These are phyloP conservation scores for Punctularia strigosozonata DNA, from an alignment of 768 basidiomycete species.

Conservation along the genomic window DNA sequence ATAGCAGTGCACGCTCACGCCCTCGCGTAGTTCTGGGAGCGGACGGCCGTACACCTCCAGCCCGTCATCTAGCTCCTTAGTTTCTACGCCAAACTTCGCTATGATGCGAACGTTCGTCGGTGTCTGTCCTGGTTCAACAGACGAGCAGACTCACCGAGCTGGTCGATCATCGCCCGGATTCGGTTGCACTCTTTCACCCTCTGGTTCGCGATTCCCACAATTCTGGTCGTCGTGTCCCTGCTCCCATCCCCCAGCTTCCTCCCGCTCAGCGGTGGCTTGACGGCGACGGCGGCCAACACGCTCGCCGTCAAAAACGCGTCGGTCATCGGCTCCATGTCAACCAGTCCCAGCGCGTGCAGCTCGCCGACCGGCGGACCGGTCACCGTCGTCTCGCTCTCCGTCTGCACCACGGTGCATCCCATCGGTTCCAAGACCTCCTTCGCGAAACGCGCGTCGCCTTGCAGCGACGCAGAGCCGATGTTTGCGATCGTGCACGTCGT, in stretches of 20 bases:
- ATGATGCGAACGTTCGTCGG: not conserved
- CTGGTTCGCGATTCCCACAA: conserved; percentile 94
- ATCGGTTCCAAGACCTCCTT: conserved; percentile 87
- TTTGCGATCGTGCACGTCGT: conserved; percentile 88
- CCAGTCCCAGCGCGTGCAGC: conserved; percentile 71
- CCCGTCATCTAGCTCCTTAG: conserved; percentile 86
- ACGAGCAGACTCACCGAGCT: conserved; percentile 53
- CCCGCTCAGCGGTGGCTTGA: conserved; percentile 30
- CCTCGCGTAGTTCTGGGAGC: conserved; percentile 44
- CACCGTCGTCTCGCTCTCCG: conserved; percentile 81
- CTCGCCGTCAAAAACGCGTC: conserved; percentile 97
- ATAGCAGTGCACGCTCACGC: conserved; percentile 87
- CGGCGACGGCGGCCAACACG: conserved; percentile 79
- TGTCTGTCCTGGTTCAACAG: no score
- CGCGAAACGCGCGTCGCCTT: conserved; percentile 96
- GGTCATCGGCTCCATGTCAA: conserved; percentile 99
- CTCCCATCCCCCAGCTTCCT: conserved; percentile 26
- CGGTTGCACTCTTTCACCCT: conserved; percentile 97
- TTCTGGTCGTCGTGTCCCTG: conserved; percentile 48
- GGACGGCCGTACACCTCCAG: conserved; percentile 81
- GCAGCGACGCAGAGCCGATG: conserved; percentile 83
- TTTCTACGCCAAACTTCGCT: conserved; percentile 94
- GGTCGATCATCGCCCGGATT: conserved; percentile 92
- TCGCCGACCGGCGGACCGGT: conserved; percentile 76
- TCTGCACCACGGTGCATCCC: conserved; percentile 90